Evolutionary conservation across 192 early-diverging fungal species (phyloP).

Genomic region (Paraglomus brasilianum): DNA sequence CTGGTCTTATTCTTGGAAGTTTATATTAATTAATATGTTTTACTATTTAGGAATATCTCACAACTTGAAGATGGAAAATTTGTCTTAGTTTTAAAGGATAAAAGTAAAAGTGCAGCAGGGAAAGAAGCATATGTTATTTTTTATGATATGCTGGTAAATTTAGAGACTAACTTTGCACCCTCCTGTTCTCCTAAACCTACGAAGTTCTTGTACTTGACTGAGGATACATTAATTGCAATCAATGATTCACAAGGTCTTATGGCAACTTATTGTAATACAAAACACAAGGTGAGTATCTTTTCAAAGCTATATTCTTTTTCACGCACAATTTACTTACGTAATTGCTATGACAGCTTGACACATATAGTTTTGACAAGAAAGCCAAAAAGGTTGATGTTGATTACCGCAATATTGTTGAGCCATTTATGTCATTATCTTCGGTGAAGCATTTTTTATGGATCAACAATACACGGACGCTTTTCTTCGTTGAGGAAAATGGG

Average conservation of each 20-base stretch:
- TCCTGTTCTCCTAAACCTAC: too few relatives aligned
- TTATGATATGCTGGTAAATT: too few relatives aligned
- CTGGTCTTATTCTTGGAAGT: too few relatives aligned
- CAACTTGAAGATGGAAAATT: too few relatives aligned
- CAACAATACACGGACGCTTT: conserved; percentile 25
- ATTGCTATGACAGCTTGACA: conserved; percentile 13
- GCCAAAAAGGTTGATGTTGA: conserved; percentile 5
- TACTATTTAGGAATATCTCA: too few relatives aligned
- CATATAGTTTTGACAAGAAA: conserved; percentile 27
- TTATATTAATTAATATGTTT: too few relatives aligned
- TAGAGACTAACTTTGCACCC: too few relatives aligned
- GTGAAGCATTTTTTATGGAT: conserved; percentile 28
- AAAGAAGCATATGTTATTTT: too few relatives aligned
- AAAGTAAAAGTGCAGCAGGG: too few relatives aligned
- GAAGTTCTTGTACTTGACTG: too few relatives aligned
- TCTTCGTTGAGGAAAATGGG: conserved; percentile 25
- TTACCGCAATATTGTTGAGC: conserved; percentile 24
- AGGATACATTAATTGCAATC: background rate
- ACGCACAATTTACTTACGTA: background rate
- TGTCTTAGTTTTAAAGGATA: too few relatives aligned
- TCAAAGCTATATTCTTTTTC: background rate
- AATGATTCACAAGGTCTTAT: conserved; percentile 30
- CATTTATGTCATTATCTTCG: conserved; percentile 28
- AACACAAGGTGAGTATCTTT: conserved; percentile 1
- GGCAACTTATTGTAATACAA: conserved; percentile 25